Evolutionary conservation across 148 eudicot genomes (phyloP).

Genomic region (Arctostaphylos glauca): DNA sequence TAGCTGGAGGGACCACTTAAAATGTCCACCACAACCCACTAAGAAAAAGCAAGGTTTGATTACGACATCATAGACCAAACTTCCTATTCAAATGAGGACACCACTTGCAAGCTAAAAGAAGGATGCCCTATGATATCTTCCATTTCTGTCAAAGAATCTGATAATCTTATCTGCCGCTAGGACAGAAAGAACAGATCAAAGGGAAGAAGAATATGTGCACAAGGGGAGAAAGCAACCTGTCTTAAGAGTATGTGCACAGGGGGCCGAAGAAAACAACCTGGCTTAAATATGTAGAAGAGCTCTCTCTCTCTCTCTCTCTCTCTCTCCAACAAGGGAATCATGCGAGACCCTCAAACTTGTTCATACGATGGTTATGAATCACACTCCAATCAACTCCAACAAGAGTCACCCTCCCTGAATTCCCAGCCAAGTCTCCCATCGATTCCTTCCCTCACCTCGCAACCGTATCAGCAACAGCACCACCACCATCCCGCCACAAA

Average conservation of each 20-base stretch:
- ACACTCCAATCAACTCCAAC: slow-evolving; percentile 14
- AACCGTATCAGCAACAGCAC: slow-evolving; percentile 21
- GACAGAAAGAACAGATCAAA: neutral
- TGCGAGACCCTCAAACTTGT: slow-evolving; percentile 15
- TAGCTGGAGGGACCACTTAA: neutral
- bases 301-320: neutral
- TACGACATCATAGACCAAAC: neutral
- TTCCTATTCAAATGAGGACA: neutral
- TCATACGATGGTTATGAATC: slow-evolving; percentile 11
- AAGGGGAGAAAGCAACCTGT: neutral
- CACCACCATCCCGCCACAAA: slow-evolving; percentile 21
- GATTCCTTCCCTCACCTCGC: slow-evolving; percentile 33
- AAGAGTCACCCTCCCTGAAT: slow-evolving; percentile 20
- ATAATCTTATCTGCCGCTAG: slow-evolving; percentile 1
- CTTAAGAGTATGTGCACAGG: neutral
- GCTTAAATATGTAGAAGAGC: neutral
- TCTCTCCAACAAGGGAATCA: slow-evolving; percentile 18
- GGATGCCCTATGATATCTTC: slow-evolving; percentile 3
- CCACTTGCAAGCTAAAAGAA: slow-evolving; percentile 2
- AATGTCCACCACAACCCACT: neutral
- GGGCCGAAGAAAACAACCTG: neutral
- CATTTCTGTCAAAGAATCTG: slow-evolving; percentile 15
- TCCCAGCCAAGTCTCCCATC: slow-evolving; percentile 41
- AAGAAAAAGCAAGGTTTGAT: neutral
- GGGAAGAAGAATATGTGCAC: neutral